Percentiles rank a stretch among this genome's conserved stretches.
Evolutionary conservation across 2,329 filamentous ascomycete species (phyloP).

Genomic region (Magnaporthiopsis rhizophila): DNA sequence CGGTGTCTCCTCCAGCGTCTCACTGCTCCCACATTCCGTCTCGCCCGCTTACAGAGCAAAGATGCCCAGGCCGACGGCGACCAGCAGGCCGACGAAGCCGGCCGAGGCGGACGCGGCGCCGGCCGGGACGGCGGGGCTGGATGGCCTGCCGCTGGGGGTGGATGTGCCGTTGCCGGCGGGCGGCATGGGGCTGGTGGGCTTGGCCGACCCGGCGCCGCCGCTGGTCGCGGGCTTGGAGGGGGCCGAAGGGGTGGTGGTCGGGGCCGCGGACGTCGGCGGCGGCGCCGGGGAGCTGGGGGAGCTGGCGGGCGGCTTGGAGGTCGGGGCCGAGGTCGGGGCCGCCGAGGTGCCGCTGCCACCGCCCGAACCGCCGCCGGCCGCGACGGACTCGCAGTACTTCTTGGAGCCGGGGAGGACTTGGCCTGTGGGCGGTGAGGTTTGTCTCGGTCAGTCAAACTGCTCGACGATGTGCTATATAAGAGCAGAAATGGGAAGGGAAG

Average conservation of each 20-base stretch:
- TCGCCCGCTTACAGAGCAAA: neutral
- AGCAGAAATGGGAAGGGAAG: neutral
- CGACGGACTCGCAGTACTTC: neutral
- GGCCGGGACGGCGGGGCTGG: neutral
- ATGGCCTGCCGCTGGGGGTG: neutral
- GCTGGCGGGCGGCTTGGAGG: too few relatives aligned
- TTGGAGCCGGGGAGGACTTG: neutral
- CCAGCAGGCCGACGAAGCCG: neutral
- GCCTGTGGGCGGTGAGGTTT: neutral
- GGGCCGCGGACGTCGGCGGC: neutral
- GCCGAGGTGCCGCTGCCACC: neutral
- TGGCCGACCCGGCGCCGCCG: too few relatives aligned
- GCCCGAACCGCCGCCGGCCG: neutral
- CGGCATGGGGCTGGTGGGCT: neutral
- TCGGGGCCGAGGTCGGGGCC: neutral
- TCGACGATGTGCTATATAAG: neutral
- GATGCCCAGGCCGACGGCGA: neutral
- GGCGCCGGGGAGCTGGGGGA: neutral
- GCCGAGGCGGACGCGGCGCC: neutral
- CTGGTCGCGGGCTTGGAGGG: neutral
- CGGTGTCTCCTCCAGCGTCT: neutral
- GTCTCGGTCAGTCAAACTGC: neutral
- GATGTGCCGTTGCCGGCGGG: neutral
- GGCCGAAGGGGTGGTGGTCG: neutral
- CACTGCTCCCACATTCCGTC: neutral